Conservation (phyloP, 2,329 filamentous ascomycete species). For the Tolypocladium tundrense region DNA sequence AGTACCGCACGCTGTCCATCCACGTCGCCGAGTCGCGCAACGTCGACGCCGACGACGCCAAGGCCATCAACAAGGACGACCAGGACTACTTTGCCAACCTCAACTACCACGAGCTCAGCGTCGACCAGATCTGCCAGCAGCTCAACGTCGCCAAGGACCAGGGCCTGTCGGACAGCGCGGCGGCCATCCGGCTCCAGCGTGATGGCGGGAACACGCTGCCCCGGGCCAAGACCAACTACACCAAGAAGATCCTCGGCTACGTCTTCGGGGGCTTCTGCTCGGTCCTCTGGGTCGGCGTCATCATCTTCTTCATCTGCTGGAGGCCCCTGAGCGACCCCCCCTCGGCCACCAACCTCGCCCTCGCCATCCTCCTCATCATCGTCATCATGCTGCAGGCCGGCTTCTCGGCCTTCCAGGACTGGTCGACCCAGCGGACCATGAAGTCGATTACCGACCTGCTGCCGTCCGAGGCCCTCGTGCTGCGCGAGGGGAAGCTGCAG, state of each 20-base stretch:
- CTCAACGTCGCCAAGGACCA: slow-evolving; percentile 22
- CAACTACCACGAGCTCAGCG: slow-evolving; percentile 24
- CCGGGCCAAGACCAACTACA: slow-evolving; percentile 30
- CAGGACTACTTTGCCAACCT: slow-evolving; percentile 33
- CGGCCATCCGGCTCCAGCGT: slow-evolving; percentile 22
- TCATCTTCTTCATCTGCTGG: slow-evolving; percentile 40
- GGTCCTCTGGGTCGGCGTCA: slow-evolving; percentile 33
- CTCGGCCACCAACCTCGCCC: slow-evolving; percentile 30
- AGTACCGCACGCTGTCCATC: slow-evolving; percentile 30
- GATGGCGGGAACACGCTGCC: slow-evolving; percentile 32
- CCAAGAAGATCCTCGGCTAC: slow-evolving; percentile 28
- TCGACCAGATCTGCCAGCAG: slow-evolving; percentile 25
- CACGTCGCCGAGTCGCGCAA: slow-evolving; percentile 26
- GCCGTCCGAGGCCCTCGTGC: slow-evolving; percentile 30
- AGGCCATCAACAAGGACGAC: slow-evolving; percentile 19
- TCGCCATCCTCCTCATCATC: slow-evolving; percentile 35
- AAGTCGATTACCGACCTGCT: slow-evolving; percentile 35
- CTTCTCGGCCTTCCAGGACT: slow-evolving; percentile 37
- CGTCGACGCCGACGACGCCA: slow-evolving; percentile 12
- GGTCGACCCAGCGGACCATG: slow-evolving; percentile 35
- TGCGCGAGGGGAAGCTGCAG: slow-evolving; percentile 32
- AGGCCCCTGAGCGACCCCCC: slow-evolving; percentile 33
- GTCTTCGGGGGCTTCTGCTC: slow-evolving; percentile 38
- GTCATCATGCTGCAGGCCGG: slow-evolving; percentile 35
- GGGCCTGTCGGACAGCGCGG: slow-evolving; percentile 24